phyloP scores from a whole-genome alignment of 805 yeast genomes.

The Saturnispora halmiae region DNA sequence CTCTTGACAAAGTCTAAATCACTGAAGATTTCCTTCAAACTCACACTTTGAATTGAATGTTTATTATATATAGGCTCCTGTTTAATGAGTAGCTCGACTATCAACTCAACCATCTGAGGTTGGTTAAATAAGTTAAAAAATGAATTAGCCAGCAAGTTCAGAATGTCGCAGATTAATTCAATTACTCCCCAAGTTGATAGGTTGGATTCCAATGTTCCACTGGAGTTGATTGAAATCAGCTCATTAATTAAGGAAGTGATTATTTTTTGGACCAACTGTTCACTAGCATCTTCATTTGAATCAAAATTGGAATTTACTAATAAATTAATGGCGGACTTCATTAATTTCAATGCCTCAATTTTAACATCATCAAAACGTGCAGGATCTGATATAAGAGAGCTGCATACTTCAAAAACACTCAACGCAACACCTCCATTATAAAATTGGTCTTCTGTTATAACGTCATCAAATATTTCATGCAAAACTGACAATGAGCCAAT shows the following conservation, averaged over 20 bases:
- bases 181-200: neutral
- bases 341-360: conserved; percentile 40
- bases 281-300: conserved; percentile 20
- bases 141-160: conserved; percentile 21
- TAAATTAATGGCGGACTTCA: conserved; percentile 44
- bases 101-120: conserved; percentile 11
- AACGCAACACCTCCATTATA: conserved; percentile 64
- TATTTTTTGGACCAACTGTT: conserved; percentile 31
- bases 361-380: conserved; percentile 30
- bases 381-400: conserved; percentile 31
- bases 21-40: conserved; percentile 11
- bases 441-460: conserved; percentile 79
- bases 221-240: conserved; percentile 19
- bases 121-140: conserved; percentile 19
- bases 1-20: conserved; percentile 19
- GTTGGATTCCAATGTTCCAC: conserved; percentile 7
- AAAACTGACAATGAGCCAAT: conserved; percentile 53
- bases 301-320: conserved; percentile 34
- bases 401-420: conserved; percentile 43
- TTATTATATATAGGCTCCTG: conserved; percentile 17
- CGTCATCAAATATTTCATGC: conserved; percentile 75
- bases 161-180: conserved; percentile 18
- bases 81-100: conserved; percentile 17
- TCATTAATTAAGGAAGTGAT: conserved; percentile 21
- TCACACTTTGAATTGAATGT: conserved; percentile 8